A percentile compares a stretch with the other conserved stretches of the same genome.
Evolutionary conservation across 345 rosid species (phyloP).

Genomic region (Moringa oleifera): DNA sequence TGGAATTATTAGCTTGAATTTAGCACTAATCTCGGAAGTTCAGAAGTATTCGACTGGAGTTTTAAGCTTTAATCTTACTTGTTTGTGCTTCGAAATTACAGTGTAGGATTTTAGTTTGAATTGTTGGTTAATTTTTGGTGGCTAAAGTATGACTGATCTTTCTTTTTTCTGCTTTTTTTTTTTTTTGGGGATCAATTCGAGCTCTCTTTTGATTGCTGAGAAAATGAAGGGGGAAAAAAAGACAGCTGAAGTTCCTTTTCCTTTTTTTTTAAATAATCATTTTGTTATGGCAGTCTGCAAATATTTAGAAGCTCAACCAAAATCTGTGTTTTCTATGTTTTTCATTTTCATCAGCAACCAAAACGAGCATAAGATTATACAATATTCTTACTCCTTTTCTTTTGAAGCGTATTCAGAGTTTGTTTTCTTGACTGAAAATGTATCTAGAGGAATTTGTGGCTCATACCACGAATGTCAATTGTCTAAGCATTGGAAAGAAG

Average conservation of each 20-base stretch:
- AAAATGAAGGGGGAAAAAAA: background rate
- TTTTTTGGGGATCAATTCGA: too few species aligned
- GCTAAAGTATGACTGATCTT: conserved; percentile 8
- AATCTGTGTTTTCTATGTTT: background rate
- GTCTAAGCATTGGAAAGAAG: conserved; percentile 78
- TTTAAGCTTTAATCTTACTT: conserved; percentile 1
- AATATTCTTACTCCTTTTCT: background rate
- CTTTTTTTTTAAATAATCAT: background rate
- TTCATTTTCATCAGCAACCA: conserved; percentile 1
- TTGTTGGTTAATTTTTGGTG: background rate
- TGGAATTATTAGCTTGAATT: conserved; percentile 14
- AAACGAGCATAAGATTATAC: background rate
- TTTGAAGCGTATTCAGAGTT: conserved; percentile 8
- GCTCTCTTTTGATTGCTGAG: conserved; percentile 7
- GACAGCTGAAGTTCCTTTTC: background rate
- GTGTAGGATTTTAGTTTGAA: too few species aligned
- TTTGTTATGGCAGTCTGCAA: background rate
- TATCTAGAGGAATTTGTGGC: conserved; percentile 91
- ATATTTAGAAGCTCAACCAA: background rate
- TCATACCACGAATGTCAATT: conserved; percentile 77
- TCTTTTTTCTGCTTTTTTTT: conserved; percentile 4
- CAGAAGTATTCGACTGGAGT: background rate
- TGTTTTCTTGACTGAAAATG: conserved; percentile 44
- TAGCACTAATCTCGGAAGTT: background rate
- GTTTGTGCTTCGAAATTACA: conserved; percentile 1